phyloP scores from a whole-genome alignment of 306 rosid genomes.

The Rosa persica region DNA sequence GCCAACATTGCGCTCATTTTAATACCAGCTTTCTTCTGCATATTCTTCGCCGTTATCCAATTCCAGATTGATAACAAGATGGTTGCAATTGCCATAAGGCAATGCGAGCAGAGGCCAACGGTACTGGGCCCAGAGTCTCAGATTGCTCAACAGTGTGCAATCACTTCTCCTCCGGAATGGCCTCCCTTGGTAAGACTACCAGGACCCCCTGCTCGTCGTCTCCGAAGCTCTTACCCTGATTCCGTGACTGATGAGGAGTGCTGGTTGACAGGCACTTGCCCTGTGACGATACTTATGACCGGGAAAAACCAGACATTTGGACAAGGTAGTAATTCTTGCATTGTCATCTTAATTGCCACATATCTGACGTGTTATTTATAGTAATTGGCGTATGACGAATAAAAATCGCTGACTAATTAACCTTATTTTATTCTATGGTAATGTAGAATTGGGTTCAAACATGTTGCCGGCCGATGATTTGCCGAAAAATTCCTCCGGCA shows the following conservation, averaged over 20 bases:
- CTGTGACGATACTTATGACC: neutral
- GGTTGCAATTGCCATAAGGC: no score
- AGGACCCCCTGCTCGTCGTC: neutral
- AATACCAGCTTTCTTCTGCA: constrained; percentile 3
- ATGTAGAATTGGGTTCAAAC: constrained; percentile 31
- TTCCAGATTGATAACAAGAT: no score
- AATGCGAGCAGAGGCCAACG: no score
- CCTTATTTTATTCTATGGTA: neutral
- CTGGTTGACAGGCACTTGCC: neutral
- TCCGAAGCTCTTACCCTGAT: neutral
- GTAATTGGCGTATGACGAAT: neutral
- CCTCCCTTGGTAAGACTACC: constrained; percentile 1
- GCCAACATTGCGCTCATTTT: neutral
- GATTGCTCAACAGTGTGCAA: neutral
- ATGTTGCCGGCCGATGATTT: constrained; percentile 30
- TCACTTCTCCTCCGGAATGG: neutral
- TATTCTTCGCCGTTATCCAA: neutral
- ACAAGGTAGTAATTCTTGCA: neutral
- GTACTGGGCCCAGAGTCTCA: no score
- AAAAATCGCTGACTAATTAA: neutral
- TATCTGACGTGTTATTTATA: no score
- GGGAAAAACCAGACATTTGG: neutral
- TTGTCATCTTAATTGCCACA: neutral
- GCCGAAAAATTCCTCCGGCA: constrained; percentile 30
- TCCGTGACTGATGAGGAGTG: neutral